These are phyloP conservation scores for Bothriochloa decipiens DNA, from an alignment of 176 grass and related monocot species.

Conservation along the genomic window DNA sequence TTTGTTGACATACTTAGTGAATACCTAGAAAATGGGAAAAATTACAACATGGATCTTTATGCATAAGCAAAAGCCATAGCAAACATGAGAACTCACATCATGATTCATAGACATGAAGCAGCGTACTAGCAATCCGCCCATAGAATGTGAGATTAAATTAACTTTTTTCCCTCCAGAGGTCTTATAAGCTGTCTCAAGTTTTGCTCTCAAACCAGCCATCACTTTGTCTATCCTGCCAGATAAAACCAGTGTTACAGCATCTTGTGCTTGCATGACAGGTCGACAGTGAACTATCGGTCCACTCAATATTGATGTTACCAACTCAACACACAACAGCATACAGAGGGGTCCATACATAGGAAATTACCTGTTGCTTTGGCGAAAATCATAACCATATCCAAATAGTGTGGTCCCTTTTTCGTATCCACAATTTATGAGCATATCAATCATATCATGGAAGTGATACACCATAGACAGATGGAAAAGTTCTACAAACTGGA, in stretches of 20 bases:
- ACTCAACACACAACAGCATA: neutral
- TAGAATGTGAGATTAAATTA: conserved; percentile 93
- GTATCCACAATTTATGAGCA: conserved; percentile 83
- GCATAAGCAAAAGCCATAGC: conserved; percentile 5
- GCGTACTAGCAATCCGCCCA: conserved; percentile 91
- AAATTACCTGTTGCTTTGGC: conserved; percentile 82
- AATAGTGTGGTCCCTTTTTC: conserved; percentile 86
- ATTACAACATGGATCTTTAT: conserved; percentile 10
- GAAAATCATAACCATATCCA: conserved; percentile 98
- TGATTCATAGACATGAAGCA: conserved; percentile 85
- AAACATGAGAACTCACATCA: conserved; percentile 74
- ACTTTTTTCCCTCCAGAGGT: conserved; percentile 81
- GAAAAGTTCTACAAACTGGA: conserved; percentile 70
- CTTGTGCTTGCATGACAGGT: conserved; percentile 9
- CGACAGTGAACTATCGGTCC: neutral
- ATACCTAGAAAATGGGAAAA: conserved; percentile 49
- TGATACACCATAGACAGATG: conserved; percentile 77
- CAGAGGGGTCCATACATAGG: neutral
- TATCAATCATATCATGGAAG: conserved; percentile 96
- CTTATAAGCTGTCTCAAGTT: conserved; percentile 93
- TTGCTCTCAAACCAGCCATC: conserved; percentile 78
- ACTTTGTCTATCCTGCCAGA: conserved; percentile 79
- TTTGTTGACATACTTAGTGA: conserved; percentile 83
- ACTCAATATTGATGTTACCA: conserved; percentile 22
- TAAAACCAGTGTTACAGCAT: conserved; percentile 45